These are phyloP conservation scores for Stemphylium lycopersici DNA, from an alignment of 2,329 filamentous ascomycete species.

Conservation along the genomic window DNA sequence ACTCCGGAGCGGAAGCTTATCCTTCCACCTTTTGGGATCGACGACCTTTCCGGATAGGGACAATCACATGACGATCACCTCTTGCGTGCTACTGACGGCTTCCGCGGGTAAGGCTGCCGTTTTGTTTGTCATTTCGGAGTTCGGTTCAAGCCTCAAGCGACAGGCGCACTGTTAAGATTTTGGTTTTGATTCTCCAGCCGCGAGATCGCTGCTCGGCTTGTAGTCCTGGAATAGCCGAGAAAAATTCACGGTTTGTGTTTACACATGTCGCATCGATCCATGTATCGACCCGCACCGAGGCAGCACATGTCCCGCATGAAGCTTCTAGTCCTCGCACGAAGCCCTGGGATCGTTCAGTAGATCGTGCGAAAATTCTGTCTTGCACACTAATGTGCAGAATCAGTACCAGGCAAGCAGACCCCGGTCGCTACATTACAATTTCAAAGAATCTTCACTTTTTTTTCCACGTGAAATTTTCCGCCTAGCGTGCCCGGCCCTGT, in stretches of 20 bases:
- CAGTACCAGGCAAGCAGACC: too few species aligned
- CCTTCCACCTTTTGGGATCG: slow-evolving; percentile 2
- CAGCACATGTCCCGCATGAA: slow-evolving; percentile 6
- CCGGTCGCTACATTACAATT: too few species aligned
- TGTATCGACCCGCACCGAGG: slow-evolving; percentile 3
- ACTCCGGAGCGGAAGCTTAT: neutral
- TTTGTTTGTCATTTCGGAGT: neutral
- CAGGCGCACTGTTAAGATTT: neutral
- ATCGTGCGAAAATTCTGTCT: too few species aligned
- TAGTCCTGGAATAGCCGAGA: too few species aligned
- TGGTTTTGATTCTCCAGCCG: too few species aligned
- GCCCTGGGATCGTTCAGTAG: neutral
- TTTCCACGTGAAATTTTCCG: too few species aligned
- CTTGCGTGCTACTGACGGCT: neutral
- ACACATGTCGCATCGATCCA: too few species aligned
- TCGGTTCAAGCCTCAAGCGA: slow-evolving; percentile 1
- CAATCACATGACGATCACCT: neutral
- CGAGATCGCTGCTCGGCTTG: too few species aligned
- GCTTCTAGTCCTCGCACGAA: slow-evolving; percentile 4
- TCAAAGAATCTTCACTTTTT: too few species aligned
- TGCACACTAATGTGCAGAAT: too few species aligned
- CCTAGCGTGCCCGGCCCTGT: too few species aligned
- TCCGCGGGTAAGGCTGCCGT: neutral
- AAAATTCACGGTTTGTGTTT: too few species aligned
- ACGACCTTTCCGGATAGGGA: neutral